Percentiles rank a stretch among this genome's conserved stretches.
phyloP scores from a whole-genome alignment of 345 rosid genomes.

The Linum tenue region DNA sequence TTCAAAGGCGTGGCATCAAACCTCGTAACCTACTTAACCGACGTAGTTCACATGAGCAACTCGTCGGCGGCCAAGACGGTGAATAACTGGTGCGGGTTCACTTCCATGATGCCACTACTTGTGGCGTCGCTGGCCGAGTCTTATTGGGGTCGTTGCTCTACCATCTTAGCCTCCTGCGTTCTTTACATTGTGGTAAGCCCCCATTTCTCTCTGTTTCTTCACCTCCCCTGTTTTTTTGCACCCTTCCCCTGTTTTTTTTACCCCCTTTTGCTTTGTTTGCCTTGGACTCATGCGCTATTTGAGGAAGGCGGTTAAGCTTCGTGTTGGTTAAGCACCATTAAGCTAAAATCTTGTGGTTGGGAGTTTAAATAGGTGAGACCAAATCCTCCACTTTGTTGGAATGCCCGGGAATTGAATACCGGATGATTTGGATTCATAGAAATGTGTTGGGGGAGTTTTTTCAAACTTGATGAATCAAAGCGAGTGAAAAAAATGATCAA shows the following conservation, averaged over 20 bases:
- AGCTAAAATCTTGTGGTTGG: too few relatives aligned
- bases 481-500: too few relatives aligned
- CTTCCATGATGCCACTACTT: conserved; percentile 71
- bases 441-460: too few relatives aligned
- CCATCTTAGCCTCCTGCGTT: conserved; percentile 61
- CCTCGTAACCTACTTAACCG: conserved; percentile 81
- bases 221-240: neutral
- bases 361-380: too few relatives aligned
- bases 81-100: conserved; percentile 83
- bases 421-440: too few relatives aligned
- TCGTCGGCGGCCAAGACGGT: conserved; percentile 85
- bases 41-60: conserved; percentile 68
- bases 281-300: too few relatives aligned
- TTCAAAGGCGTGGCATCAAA: conserved; percentile 95
- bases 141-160: conserved; percentile 68
- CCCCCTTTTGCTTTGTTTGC: neutral
- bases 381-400: neutral
- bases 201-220: neutral
- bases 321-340: too few relatives aligned
- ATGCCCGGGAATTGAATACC: neutral
- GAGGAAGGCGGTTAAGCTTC: too few relatives aligned
- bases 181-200: conserved; percentile 61
- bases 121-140: conserved; percentile 78
- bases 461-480: too few relatives aligned
- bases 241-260: neutral